These are phyloP conservation scores for Russula emetica DNA, from an alignment of 768 basidiomycete species.

Conservation along the genomic window DNA sequence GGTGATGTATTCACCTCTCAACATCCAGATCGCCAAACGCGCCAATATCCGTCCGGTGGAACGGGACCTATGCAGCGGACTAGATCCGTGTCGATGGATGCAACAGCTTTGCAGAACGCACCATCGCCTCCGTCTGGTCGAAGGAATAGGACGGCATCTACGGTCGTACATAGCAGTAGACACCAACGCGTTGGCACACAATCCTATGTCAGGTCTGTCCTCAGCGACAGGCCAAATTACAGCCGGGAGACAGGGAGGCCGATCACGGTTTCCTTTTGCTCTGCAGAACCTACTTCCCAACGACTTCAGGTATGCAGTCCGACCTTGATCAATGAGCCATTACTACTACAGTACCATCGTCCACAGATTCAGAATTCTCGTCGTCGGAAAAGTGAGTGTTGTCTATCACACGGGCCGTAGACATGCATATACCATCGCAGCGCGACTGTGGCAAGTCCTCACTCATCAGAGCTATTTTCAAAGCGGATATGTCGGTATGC, in stretches of 20 bases:
- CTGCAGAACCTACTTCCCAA: conserved; percentile 1
- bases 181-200: too few relatives aligned
- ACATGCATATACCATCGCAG: background rate
- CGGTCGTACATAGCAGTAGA: too few relatives aligned
- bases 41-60: background rate
- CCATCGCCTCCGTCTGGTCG: too few relatives aligned
- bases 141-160: background rate
- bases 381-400: conserved; percentile 13
- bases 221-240: too few relatives aligned
- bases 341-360: background rate
- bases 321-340: background rate
- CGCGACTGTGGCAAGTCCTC: conserved; percentile 13
- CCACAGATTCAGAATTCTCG: conserved; percentile 17
- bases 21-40: background rate
- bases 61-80: background rate
- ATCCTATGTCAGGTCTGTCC: too few relatives aligned
- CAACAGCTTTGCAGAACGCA: too few relatives aligned
- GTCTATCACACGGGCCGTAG: too few relatives aligned
- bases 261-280: background rate
- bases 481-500: conserved; percentile 11
- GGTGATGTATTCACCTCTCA: too few relatives aligned
- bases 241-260: too few relatives aligned
- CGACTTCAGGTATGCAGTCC: conserved; percentile 7
- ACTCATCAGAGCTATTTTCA: conserved; percentile 2
- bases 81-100: background rate